Conservation (phyloP, 1,139 yeast species). For the Yamadazyma mexicana region DNA sequence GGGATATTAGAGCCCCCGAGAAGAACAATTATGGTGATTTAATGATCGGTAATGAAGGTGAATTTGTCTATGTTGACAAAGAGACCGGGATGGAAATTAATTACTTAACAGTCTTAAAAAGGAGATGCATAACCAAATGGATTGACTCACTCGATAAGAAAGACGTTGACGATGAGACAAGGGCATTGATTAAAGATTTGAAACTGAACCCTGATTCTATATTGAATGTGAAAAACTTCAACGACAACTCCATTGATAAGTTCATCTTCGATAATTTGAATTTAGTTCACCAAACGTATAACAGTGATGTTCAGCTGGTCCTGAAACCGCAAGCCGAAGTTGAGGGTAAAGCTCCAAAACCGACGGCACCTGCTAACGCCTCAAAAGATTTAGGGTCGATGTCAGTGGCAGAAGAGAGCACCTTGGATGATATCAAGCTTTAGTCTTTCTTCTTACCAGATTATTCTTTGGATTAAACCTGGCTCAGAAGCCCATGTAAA, state of each 20-base stretch:
- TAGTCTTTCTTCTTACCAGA: constrained; percentile 76
- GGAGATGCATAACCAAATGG: constrained; percentile 23
- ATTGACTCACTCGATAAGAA: constrained; percentile 22
- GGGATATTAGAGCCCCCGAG: constrained; percentile 58
- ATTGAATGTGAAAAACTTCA: constrained; percentile 16
- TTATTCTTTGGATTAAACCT: constrained; percentile 67
- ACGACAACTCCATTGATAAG: constrained; percentile 26
- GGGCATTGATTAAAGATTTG: constrained; percentile 25
- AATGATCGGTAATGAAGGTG: constrained; percentile 66
- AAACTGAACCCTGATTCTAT: constrained; percentile 21
- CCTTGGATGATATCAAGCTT: neutral
- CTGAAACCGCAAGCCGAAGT: no score
- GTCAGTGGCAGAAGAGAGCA: neutral
- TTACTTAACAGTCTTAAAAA: constrained; percentile 16
- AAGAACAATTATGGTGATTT: constrained; percentile 50
- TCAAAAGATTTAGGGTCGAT: constrained; percentile 2
- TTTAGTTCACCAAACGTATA: constrained; percentile 9
- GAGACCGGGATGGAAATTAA: constrained; percentile 17
- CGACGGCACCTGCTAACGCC: no score
- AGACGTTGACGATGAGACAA: constrained; percentile 16
- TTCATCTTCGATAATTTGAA: constrained; percentile 29
- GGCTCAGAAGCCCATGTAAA: constrained; percentile 71
- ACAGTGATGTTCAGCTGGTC: neutral
- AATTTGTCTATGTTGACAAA: constrained; percentile 61
- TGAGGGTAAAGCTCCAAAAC: no score